Evolutionary conservation across 768 basidiomycete species (phyloP), one percentile per base, ranked within the genome.

Genomic region (Psilocybe cyanescens): DNA sequence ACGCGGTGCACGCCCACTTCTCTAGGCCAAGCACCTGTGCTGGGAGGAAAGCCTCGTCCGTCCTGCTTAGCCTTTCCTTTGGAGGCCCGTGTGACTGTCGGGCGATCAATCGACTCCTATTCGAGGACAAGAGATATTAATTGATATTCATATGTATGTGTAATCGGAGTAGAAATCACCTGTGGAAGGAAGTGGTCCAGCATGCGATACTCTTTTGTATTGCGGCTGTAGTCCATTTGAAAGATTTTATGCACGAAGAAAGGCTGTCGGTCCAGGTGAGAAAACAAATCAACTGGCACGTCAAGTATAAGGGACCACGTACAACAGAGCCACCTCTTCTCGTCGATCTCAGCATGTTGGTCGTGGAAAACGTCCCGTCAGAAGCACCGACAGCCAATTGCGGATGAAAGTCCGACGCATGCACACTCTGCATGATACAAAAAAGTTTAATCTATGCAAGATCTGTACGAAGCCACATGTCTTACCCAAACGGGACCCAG

Each of bases 221-320:
- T 84, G 44, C 90, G 86, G 66, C 87, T 94, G 68, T 92, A 94
- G 74, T 99, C 97, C 55, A 99, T 81, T 69, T 92, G 91, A 68
- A 86, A 97, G 16, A 97, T 81, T 72, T 86, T 88, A 71, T 92
- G 89, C 14, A 87, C 80, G 63, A 94, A 86, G 68, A 91, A 89
- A 0, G 91, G 89, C 90, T 93, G 62, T 9, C n/a, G 29, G 5
- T 46, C 35, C 65, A 59, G 11, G 28, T 24, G 8, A 41, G 55
- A 17, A 8, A n/a, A 44, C 44, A 35, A 4, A 9, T 46, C 47
- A 14, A 56, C 35, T 19, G 1, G 4, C 19, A 2, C 1, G 6
- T 19, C 33, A 29, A 63, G 4, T 46, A 46, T n/a, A 52, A 52
- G 28, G 39, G 59, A 30, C 11, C 35, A 78, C 90, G 61, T 70